phyloP scores from a whole-genome alignment of 768 basidiomycete genomes.

The Tephrocybe sp. region DNA sequence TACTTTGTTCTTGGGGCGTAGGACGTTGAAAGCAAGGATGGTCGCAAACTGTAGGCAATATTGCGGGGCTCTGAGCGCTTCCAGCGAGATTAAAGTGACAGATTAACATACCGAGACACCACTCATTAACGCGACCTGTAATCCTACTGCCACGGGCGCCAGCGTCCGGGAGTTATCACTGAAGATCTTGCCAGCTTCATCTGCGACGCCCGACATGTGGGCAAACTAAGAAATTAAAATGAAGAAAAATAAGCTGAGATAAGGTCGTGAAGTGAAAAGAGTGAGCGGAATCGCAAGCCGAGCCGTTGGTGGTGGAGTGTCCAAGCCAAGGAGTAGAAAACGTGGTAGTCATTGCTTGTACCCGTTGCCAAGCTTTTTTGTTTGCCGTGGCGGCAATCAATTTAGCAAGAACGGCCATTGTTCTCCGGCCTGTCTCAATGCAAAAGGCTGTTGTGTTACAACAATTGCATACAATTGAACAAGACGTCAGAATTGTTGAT shows the following conservation, averaged over 20 bases:
- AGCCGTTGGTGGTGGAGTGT: background rate
- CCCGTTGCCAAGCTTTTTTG: conserved; percentile 6
- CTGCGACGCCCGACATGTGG: conserved; percentile 33
- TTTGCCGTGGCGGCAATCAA: conserved; percentile 11
- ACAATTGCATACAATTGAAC: background rate
- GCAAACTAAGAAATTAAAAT: conserved; percentile 4
- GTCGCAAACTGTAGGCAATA: conserved; percentile 49
- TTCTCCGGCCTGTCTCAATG: conserved; percentile 2
- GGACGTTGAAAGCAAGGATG: conserved; percentile 70
- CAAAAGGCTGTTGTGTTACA: background rate
- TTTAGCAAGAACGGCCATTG: conserved; percentile 5
- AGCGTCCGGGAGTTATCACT: conserved; percentile 56
- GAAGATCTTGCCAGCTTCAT: conserved; percentile 38
- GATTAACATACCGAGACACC: conserved; percentile 59
- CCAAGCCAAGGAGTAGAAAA: conserved; percentile 5
- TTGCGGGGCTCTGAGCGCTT: conserved; percentile 1
- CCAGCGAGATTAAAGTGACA: conserved; percentile 2
- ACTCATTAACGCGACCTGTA: conserved; percentile 75
- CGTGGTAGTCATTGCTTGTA: too few relatives aligned
- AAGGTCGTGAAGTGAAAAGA: conserved; percentile 14
- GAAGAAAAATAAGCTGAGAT: conserved; percentile 8
- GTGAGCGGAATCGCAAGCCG: conserved; percentile 8
- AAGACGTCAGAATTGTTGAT: background rate
- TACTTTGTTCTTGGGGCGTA: conserved; percentile 90
- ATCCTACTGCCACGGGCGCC: conserved; percentile 76